Conservation (phyloP, 2,329 filamentous ascomycete species). For the Plenodomus biglobosus region DNA sequence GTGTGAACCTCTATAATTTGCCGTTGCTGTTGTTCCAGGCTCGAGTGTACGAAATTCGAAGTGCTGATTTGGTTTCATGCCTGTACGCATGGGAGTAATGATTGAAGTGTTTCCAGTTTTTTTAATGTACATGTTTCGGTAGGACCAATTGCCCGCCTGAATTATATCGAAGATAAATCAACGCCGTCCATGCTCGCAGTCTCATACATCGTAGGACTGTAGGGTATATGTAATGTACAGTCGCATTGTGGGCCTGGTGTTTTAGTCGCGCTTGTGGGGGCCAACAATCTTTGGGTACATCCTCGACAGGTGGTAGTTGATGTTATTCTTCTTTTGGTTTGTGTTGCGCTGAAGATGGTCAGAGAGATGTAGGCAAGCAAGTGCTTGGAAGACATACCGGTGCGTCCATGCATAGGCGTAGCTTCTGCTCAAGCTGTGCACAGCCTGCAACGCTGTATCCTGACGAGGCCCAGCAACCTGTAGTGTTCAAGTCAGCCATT, state of each 20-base stretch:
- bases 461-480: constrained; percentile 82
- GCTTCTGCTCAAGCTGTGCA: constrained; percentile 60
- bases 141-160: background rate
- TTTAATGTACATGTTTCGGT: background rate
- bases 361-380: background rate
- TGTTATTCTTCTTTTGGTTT: constrained; percentile 67
- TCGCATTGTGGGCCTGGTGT: background rate
- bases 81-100: background rate
- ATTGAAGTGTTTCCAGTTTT: background rate
- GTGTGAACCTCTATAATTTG: too few relatives aligned
- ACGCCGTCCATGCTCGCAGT: constrained; percentile 21
- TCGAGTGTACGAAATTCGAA: background rate
- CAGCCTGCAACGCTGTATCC: constrained; percentile 68
- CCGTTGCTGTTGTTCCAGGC: too few relatives aligned
- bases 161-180: background rate
- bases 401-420: constrained; percentile 76
- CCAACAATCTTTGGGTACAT: constrained; percentile 74
- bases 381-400: constrained; percentile 56
- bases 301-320: constrained; percentile 89
- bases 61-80: background rate
- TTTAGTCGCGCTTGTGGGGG: constrained; percentile 65
- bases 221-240: constrained; percentile 35
- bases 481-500: constrained; percentile 20
- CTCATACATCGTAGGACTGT: background rate
- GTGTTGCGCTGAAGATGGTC: constrained; percentile 54